Base-by-base conservation (phyloP, 106 monocot genomes). In the Apostasia ramifera region DNA sequence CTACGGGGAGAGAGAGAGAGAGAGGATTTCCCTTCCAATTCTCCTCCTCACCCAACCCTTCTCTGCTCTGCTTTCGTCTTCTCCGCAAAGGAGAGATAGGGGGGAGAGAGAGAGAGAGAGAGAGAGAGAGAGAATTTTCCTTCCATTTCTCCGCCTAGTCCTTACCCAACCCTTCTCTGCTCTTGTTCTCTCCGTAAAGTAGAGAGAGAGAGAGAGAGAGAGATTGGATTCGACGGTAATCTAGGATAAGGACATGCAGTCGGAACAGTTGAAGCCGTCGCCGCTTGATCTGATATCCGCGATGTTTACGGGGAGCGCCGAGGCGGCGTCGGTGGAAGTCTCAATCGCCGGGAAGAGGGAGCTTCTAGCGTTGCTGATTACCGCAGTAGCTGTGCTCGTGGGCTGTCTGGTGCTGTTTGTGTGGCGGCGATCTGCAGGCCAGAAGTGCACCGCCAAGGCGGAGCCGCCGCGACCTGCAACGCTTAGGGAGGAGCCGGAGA, bases 361-460 rank as follows among this genome's bases (percentile, higher is more conserved):
- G 51, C 56, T 86, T 37, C 7, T 86, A 59, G 56, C 71, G 61
- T 48, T 82, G 4, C 70, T 88, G 40, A 66, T 79, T 3, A 89
- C 88, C 1, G 76, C 83, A 2, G 56, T 79, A 5, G 86, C 88
- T 7, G 74, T 86, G 39, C 44, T 89, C 37, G 70, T 89, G 8
- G 92, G 92, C 15, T 89, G 85, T 73, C 68, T 74, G 12, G n/a
- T 73, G 10, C n/a, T 81, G 26, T 38, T 93, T 15, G n/a, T 89
- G 69, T 87, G 83, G 77, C 78, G 83, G 63, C 66, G 77, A 44
- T 70, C 67, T 2, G 6, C 60, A 5, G 40, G 69, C 5, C 38
- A 58, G 62, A 78, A 70, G 63, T 46, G 55, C 45, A 8, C 66
- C 49, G 64, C 59, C 76, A 67, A 71, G 40, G 57, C 46, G 49